Evolutionary conservation across 2,329 filamentous ascomycete genomes (phyloP), one percentile per base, ranked within the genome.

Genomic region (Cladophialophora immunda): DNA sequence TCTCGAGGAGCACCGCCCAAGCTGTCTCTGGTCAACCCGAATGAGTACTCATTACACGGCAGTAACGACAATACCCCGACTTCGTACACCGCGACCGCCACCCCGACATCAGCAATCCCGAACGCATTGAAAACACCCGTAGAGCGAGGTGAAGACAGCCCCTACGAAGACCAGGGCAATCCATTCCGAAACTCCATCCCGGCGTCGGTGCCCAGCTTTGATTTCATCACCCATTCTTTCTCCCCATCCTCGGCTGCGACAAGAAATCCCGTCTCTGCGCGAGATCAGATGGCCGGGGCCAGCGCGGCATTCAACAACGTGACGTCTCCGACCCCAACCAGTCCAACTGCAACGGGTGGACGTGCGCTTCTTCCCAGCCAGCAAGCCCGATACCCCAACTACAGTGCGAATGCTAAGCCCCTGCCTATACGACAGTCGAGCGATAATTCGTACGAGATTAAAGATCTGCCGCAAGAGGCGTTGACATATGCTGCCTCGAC

Each of bases 331-430:
- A 47, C 47, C 9, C 25, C 45, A 22, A 25, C 58, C 5, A 62
- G 55, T 36, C 36, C 62, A 15, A 50, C 45, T 30, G 30, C 34
- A 4, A 34, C 45, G 4, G 58, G 58, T 13, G 76, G 73, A 22
- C 73, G 70, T 32, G 77, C 76, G 22, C 72, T 75, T 11, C 72
- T 77, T 34, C 74, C 76, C 36, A 76, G 73, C 61, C 76, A 76
- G 55, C 75, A 78, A 64, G 66, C 69, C 36, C 72, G 72, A 45
- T 72, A 74, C 58, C 58, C 68, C 5, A 68, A 60, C 27, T 68
- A 68, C 54, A 9, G 22, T 1, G 45, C 45, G 45, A 50, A 50
- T 50, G 3, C 22, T 9, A 25, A 58, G 45, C 53, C 57, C 13
- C 19, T 34, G 45, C 56, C 58, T 38, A 30, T 29, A n/a, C 64